Percentiles rank a stretch among this genome's conserved stretches.
Evolutionary conservation across 495 filamentous ascomycete species (phyloP).

Genomic region (Letharia lupina): DNA sequence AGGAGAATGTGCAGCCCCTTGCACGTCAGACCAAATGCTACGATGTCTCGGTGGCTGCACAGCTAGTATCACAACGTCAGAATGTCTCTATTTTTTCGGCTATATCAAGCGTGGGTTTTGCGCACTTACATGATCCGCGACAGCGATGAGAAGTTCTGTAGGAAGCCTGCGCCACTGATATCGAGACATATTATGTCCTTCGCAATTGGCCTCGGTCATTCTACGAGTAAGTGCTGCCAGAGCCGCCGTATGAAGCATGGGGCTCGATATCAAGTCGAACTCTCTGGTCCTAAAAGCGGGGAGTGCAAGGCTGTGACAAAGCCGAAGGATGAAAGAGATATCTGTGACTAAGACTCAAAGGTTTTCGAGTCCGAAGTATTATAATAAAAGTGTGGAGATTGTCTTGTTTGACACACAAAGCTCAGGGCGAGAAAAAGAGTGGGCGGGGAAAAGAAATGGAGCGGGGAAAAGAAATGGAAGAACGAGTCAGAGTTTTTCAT

Average conservation of each 20-base stretch:
- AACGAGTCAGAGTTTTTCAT: too few species aligned
- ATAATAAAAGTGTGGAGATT: not conserved
- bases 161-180: not conserved
- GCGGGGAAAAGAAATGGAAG: too few species aligned
- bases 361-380: not conserved
- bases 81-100: not conserved
- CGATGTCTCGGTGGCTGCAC: not conserved
- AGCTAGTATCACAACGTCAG: not conserved
- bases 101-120: not conserved
- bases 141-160: not conserved
- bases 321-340: not conserved
- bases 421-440: too few species aligned
- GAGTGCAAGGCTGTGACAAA: not conserved
- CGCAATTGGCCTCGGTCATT: not conserved
- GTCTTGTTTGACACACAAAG: not conserved
- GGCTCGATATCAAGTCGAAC: not conserved
- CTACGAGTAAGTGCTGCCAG: not conserved
- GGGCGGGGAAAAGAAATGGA: too few species aligned
- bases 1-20: not conserved
- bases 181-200: not conserved
- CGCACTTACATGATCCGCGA: not conserved
- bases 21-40: constrained; percentile 3
- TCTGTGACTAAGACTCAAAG: not conserved
- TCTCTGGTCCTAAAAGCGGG: not conserved
- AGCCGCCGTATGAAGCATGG: not conserved